A percentile compares a stretch with the other conserved stretches of the same genome.
phyloP scores from a whole-genome alignment of 208 protist genomes.

The Zelonia costaricensis region DNA sequence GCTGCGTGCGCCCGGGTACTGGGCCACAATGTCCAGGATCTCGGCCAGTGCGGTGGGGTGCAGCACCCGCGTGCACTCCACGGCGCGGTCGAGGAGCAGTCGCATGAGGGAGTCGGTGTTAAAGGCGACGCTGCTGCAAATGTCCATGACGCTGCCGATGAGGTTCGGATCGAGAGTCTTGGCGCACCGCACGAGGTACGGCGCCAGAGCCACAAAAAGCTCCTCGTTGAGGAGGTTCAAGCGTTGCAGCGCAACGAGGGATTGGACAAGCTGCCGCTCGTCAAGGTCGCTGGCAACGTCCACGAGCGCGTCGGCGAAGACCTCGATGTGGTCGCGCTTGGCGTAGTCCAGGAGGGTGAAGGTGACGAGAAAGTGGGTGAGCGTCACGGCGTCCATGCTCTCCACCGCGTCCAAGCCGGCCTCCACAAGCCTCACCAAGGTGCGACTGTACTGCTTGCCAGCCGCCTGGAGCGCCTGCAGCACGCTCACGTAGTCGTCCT shows the following conservation, averaged over 20 bases:
- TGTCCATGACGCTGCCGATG: slow-evolving; percentile 78
- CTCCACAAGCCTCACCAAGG: slow-evolving; percentile 65
- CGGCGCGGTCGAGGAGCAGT: slow-evolving; percentile 54
- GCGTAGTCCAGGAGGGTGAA: slow-evolving; percentile 69
- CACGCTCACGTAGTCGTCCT: slow-evolving; percentile 77
- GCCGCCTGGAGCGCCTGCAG: slow-evolving; percentile 30
- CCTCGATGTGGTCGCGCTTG: slow-evolving; percentile 79
- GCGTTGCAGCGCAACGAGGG: slow-evolving; percentile 67
- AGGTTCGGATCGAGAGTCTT: slow-evolving; percentile 45
- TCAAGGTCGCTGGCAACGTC: slow-evolving; percentile 66
- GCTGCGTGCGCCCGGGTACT: slow-evolving; percentile 72
- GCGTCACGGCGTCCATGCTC: slow-evolving; percentile 72
- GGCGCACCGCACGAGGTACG: slow-evolving; percentile 44
- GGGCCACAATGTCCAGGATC: slow-evolving; percentile 61
- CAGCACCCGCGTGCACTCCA: slow-evolving; percentile 67
- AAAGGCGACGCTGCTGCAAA: slow-evolving; percentile 71
- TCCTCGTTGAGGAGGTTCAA: slow-evolving; percentile 72
- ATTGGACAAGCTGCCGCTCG: slow-evolving; percentile 70
- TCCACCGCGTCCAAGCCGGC: slow-evolving; percentile 75
- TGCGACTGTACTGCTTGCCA: slow-evolving; percentile 60
- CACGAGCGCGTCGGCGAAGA: slow-evolving; percentile 85
- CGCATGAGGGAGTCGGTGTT: slow-evolving; percentile 68
- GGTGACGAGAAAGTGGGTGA: slow-evolving; percentile 66
- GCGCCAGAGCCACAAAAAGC: slow-evolving; percentile 58
- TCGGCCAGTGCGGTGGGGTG: slow-evolving; percentile 64